Evolutionary conservation across 257 asterid species (phyloP).

Genomic region (Paraleonurus japonicus): DNA sequence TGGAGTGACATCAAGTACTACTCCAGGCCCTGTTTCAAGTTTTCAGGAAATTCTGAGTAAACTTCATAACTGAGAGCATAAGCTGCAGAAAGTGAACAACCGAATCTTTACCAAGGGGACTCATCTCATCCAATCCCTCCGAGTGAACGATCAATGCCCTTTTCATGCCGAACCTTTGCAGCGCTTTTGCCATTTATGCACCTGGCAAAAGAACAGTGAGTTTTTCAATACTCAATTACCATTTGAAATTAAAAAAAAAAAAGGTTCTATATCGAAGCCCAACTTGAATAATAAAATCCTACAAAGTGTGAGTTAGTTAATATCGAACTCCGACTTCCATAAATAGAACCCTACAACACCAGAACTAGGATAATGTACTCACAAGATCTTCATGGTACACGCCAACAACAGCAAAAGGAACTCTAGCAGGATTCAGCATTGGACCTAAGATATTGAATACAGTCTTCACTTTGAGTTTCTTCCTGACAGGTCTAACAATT

Average conservation of each 20-base stretch:
- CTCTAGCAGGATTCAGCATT: constrained; percentile 68
- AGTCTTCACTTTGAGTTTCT: constrained; percentile 65
- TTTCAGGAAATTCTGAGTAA: constrained; percentile 11
- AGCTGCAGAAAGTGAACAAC: neutral
- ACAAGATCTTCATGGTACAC: constrained; percentile 61
- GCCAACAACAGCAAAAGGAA: constrained; percentile 71
- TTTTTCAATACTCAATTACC: neutral
- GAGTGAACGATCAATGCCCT: constrained; percentile 77
- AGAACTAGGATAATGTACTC: constrained; percentile 24
- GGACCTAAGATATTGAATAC: constrained; percentile 74
- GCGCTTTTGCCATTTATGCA: constrained; percentile 65
- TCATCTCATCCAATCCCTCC: constrained; percentile 74
- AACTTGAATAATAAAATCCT: neutral
- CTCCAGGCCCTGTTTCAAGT: constrained; percentile 52
- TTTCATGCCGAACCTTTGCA: constrained; percentile 69
- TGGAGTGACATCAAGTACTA: constrained; percentile 61
- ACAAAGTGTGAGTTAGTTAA: neutral
- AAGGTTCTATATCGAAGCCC: neutral
- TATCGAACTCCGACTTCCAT: neutral
- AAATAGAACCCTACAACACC: neutral
- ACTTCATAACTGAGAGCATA: neutral
- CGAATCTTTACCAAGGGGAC: constrained; percentile 66
- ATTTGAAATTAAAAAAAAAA: neutral
- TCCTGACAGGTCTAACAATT: constrained; percentile 62
- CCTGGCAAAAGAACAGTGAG: constrained; percentile 36